A percentile compares a stretch with the other conserved stretches of the same genome.
Conservation (phyloP, 805 yeast species). For the Kregervanrija delftensis region DNA sequence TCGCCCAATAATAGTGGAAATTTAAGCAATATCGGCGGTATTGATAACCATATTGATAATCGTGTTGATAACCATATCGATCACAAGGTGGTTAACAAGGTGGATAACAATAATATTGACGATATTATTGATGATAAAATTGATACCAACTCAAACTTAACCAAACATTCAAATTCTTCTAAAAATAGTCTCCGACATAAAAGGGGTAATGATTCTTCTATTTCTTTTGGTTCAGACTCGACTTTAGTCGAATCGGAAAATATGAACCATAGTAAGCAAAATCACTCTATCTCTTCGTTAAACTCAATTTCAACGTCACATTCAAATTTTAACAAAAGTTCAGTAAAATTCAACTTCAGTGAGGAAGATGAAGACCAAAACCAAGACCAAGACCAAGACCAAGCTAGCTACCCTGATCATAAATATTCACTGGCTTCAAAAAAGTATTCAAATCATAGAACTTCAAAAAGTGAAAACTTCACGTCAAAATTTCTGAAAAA, state of each 20-base stretch:
- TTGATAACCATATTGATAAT: too few relatives aligned
- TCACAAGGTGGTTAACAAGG: too few relatives aligned
- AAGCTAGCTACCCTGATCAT: background rate
- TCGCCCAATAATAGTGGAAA: too few relatives aligned
- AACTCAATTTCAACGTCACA: background rate
- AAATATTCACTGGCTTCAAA: background rate
- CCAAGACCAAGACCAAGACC: background rate
- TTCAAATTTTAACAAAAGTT: background rate
- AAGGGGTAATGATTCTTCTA: slow-evolving; percentile 5
- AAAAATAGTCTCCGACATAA: slow-evolving; percentile 1
- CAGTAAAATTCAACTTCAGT: background rate
- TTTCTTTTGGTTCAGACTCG: slow-evolving; percentile 8
- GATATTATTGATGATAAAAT: too few relatives aligned
- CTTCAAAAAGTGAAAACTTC: slow-evolving; percentile 10
- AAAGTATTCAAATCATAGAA: slow-evolving; percentile 5
- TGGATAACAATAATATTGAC: too few relatives aligned
- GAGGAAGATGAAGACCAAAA: slow-evolving; percentile 3
- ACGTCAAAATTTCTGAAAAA: slow-evolving; percentile 3
- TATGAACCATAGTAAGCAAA: background rate
- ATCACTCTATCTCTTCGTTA: background rate
- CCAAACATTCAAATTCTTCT: background rate
- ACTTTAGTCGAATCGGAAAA: slow-evolving; percentile 6
- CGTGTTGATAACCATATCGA: too few relatives aligned
- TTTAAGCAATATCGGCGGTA: too few relatives aligned
- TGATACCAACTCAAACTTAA: too few relatives aligned